phyloP scores from a whole-genome alignment of 1,284 basidiomycete species.

The Puccinia hordei region DNA sequence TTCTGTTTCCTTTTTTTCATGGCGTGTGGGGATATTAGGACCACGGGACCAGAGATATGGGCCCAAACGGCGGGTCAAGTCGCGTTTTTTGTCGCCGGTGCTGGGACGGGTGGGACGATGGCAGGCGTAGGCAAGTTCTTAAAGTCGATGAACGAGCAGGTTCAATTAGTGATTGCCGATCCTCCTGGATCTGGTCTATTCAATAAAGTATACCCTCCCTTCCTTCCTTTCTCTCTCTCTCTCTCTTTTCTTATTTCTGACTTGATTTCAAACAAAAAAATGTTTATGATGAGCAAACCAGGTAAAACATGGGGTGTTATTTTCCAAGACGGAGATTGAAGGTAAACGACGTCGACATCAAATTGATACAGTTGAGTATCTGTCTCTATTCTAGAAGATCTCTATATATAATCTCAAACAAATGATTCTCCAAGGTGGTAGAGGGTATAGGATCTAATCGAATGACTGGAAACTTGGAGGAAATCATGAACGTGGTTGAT shows the following conservation, averaged over 20 bases:
- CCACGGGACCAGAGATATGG: slow-evolving; percentile 95
- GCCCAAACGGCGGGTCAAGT: slow-evolving; percentile 78
- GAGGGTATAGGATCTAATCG: slow-evolving; percentile 81
- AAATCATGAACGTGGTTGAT: slow-evolving; percentile 77
- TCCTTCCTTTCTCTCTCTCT: slow-evolving; percentile 51
- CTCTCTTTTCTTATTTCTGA: background rate
- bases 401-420: too few relatives aligned
- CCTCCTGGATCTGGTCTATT: slow-evolving; percentile 92
- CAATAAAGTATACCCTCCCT: slow-evolving; percentile 71
- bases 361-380: slow-evolving; percentile 51
- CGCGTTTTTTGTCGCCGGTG: slow-evolving; percentile 93
- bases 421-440: too few relatives aligned
- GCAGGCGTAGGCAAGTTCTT: slow-evolving; percentile 80
- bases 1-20: slow-evolving; percentile 67
- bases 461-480: slow-evolving; percentile 77
- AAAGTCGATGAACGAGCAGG: slow-evolving; percentile 68
- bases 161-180: slow-evolving; percentile 80
- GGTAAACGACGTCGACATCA: slow-evolving; percentile 91
- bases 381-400: too few relatives aligned
- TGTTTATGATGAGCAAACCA: too few relatives aligned
- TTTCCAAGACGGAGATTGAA: slow-evolving; percentile 83
- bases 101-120: slow-evolving; percentile 94
- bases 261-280: background rate
- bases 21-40: slow-evolving; percentile 68
- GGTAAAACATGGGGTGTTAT: slow-evolving; percentile 93